Evolutionary conservation across 257 asterid species (phyloP).

Genomic region (Solanum tarapatanum): DNA sequence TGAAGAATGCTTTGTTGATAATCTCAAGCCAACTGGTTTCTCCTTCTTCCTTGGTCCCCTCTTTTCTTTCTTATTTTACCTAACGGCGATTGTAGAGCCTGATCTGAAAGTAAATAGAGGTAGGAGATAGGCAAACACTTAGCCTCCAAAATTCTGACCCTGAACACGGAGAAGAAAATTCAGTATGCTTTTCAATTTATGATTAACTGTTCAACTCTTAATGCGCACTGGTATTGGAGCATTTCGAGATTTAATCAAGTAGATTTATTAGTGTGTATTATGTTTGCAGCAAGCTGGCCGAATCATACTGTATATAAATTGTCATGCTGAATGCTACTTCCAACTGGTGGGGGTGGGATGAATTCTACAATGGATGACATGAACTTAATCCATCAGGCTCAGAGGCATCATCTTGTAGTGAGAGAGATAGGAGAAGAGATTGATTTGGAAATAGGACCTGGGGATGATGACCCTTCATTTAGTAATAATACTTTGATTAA

Average conservation of each 20-base stretch:
- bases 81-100: background rate
- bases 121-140: background rate
- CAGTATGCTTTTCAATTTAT: background rate
- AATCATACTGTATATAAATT: constrained; percentile 16
- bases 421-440: constrained; percentile 90
- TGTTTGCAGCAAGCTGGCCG: constrained; percentile 20
- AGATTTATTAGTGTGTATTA: constrained; percentile 5
- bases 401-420: constrained; percentile 82
- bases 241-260: background rate
- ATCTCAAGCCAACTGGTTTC: background rate
- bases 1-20: background rate
- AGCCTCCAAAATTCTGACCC: background rate
- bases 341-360: constrained; percentile 68
- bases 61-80: background rate
- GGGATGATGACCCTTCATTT: constrained; percentile 79
- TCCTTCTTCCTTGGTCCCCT: background rate
- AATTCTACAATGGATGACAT: constrained; percentile 89
- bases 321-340: constrained; percentile 95
- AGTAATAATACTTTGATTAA: constrained; percentile 51
- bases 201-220: background rate
- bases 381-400: constrained; percentile 89
- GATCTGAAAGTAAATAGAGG: background rate
- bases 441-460: constrained; percentile 90
- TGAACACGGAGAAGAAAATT: background rate
- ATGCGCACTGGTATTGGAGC: background rate